Evolutionary conservation across 331 rosid species (phyloP).

Genomic region (Dryas integrifolia): DNA sequence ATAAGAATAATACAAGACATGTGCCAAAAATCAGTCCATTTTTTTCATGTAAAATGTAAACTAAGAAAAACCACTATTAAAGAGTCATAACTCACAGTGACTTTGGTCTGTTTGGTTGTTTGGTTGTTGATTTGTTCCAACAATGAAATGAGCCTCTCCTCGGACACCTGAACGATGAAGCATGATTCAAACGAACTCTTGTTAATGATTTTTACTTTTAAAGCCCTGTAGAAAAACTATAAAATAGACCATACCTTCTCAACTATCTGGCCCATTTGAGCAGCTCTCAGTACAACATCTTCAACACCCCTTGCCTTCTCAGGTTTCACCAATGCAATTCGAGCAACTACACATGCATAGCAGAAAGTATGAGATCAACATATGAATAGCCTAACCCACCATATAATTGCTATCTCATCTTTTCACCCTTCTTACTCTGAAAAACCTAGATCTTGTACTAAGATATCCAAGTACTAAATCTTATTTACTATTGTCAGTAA

Average conservation of each 20-base stretch:
- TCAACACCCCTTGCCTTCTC: constrained; percentile 97
- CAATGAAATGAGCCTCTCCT: constrained; percentile 87
- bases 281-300: constrained; percentile 90
- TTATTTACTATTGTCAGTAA: not conserved
- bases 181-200: constrained; percentile 12
- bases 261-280: constrained; percentile 85
- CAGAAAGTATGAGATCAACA: constrained; percentile 10
- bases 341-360: constrained; percentile 62
- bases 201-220: not conserved
- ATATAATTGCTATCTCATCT: not conserved
- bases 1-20: not conserved
- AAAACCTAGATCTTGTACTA: not conserved
- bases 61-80: not conserved
- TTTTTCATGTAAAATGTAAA: not conserved
- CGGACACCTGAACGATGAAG: constrained; percentile 66
- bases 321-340: constrained; percentile 98
- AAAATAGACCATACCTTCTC: constrained; percentile 57
- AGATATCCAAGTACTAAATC: not conserved
- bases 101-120: constrained; percentile 89
- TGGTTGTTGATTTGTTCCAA: constrained; percentile 95
- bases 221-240: not conserved
- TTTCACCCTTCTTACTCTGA: not conserved
- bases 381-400: not conserved
- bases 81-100: constrained; percentile 61
- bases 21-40: not conserved